phyloP scores from a whole-genome alignment of 192 early-diverging fungal species.

The Fimicolochytrium jonesii region DNA sequence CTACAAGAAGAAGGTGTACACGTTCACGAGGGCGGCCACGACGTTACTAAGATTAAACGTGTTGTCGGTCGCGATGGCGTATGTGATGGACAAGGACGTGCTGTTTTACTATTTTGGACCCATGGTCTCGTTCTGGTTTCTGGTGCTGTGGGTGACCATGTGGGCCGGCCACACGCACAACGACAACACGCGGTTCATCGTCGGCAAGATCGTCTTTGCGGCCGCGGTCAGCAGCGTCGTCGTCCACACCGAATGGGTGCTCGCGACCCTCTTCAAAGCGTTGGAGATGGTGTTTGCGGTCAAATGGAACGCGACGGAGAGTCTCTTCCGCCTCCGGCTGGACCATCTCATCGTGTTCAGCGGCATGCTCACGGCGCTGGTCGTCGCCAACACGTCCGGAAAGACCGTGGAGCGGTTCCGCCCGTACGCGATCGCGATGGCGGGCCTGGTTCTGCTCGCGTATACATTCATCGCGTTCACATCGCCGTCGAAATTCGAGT shows the following conservation, averaged over 20 bases:
- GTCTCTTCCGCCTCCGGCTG: constrained; percentile 64
- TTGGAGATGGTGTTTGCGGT: constrained; percentile 43
- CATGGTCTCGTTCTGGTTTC: constrained; percentile 65
- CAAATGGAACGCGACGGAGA: constrained; percentile 61
- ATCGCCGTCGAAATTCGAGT: constrained; percentile 51
- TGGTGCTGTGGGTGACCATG: constrained; percentile 67
- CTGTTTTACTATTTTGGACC: constrained; percentile 79
- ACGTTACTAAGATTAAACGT: constrained; percentile 67
- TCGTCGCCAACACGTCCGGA: constrained; percentile 30
- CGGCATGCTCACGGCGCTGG: constrained; percentile 63
- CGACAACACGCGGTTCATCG: constrained; percentile 39
- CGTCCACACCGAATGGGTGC: constrained; percentile 36
- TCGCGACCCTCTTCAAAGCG: constrained; percentile 41
- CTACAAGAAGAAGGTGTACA: constrained; percentile 65
- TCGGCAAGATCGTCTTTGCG: constrained; percentile 49
- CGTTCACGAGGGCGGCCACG: constrained; percentile 55
- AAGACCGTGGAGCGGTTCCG: not conserved
- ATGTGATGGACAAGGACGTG: constrained; percentile 65
- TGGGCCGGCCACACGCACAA: constrained; percentile 46
- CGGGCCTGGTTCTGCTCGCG: constrained; percentile 39
- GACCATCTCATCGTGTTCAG: constrained; percentile 67
- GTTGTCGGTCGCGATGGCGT: constrained; percentile 59
- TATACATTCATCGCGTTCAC: constrained; percentile 53
- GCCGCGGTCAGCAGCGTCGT: constrained; percentile 29
- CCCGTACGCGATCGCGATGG: constrained; percentile 15